These are phyloP conservation scores for Fusarium nanum DNA, from an alignment of 2,329 filamentous ascomycete species.

Conservation along the genomic window DNA sequence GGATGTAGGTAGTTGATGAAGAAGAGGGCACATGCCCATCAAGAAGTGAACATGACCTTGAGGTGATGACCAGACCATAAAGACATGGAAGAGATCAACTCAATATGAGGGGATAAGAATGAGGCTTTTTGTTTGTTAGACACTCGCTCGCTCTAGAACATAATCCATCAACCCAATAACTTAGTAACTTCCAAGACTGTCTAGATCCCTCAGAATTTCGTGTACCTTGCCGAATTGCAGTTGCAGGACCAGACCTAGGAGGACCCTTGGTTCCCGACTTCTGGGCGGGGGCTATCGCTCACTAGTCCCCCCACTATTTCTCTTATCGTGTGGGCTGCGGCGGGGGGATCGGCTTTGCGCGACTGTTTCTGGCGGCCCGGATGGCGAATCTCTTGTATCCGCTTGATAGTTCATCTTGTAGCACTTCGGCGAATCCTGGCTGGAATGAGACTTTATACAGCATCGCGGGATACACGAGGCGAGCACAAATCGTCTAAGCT, in stretches of 20 bases:
- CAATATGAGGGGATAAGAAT: conserved; percentile 2
- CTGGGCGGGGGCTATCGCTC: conserved; percentile 22
- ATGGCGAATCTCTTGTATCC: conserved; percentile 31
- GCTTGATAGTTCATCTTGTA: conserved; percentile 22
- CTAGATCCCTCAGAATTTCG: conserved; percentile 23
- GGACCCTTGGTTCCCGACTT: conserved; percentile 26
- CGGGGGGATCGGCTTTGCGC: conserved; percentile 30
- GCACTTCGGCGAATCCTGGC: conserved; percentile 25
- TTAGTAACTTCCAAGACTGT: conserved; percentile 8
- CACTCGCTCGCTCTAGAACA: conserved; percentile 26
- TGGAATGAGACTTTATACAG: conserved; percentile 32
- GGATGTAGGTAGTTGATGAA: conserved; percentile 8
- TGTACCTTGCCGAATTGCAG: conserved; percentile 17
- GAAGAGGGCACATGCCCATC: conserved; percentile 43
- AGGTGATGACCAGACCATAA: conserved; percentile 31
- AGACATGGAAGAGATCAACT: background rate
- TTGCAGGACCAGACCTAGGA: conserved; percentile 7
- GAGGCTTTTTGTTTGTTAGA: conserved; percentile 20
- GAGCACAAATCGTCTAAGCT: conserved; percentile 9
- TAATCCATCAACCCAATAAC: conserved; percentile 5
- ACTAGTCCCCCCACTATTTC: conserved; percentile 15
- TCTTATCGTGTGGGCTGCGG: conserved; percentile 29
- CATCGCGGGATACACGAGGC: conserved; percentile 33
- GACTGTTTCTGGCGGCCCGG: conserved; percentile 17
- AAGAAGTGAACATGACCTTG: conserved; percentile 42